These are phyloP conservation scores for Botrytis porri DNA, from an alignment of 2,329 filamentous ascomycete genomes.

Conservation along the genomic window DNA sequence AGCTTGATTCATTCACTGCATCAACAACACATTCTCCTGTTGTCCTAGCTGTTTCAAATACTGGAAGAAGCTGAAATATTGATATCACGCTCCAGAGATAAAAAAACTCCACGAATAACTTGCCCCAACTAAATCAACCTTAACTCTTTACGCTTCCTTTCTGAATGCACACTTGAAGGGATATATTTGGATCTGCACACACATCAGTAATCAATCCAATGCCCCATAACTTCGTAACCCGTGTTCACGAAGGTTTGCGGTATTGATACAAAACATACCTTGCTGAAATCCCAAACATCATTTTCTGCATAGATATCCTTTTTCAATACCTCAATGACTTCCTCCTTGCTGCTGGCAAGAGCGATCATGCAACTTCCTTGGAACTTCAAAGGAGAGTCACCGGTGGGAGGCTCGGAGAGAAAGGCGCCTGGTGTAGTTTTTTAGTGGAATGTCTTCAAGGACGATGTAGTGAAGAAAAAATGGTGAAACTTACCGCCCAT, in stretches of 20 bases:
- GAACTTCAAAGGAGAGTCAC: conserved; percentile 60
- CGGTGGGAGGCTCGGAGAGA: conserved; percentile 62
- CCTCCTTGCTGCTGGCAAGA: conserved; percentile 61
- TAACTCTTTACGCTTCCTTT: conserved; percentile 20
- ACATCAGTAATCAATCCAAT: conserved; percentile 17
- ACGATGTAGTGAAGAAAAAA: not conserved
- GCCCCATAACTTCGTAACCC: not conserved
- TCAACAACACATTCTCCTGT: not conserved
- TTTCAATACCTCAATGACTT: conserved; percentile 63
- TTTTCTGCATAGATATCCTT: conserved; percentile 68
- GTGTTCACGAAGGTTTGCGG: not conserved
- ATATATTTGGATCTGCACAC: conserved; percentile 46
- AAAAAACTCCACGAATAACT: not conserved
- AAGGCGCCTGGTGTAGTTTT: conserved; percentile 53
- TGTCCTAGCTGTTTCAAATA: not conserved
- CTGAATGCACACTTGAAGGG: conserved; percentile 48
- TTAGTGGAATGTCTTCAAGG: not conserved
- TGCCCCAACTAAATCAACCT: not conserved
- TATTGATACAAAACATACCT: conserved; percentile 43
- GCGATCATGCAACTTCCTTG: conserved; percentile 60
- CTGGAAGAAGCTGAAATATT: not conserved
- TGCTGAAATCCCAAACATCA: conserved; percentile 79
- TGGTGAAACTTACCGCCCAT: conserved; percentile 48
- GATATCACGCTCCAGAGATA: not conserved
- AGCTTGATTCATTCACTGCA: not conserved